Conservation (phyloP, 805 yeast genomes). For the Cyberlindnera saturnus region DNA sequence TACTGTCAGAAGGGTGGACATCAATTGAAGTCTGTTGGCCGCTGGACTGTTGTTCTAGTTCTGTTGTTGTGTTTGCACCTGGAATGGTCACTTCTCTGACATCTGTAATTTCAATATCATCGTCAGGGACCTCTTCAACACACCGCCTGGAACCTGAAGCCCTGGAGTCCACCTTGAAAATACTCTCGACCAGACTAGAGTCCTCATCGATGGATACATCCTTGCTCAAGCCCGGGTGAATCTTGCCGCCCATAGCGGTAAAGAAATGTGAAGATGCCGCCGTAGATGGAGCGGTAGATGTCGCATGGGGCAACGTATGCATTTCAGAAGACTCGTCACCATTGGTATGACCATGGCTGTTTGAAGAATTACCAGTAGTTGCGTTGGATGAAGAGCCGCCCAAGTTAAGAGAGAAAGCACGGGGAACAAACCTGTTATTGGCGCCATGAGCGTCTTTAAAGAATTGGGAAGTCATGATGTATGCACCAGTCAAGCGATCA, state of each 20-base stretch:
- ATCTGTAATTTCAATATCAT: constrained; percentile 37
- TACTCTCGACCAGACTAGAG: background rate
- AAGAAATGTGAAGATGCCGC: constrained; percentile 2
- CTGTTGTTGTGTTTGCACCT: background rate
- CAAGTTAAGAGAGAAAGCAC: constrained; percentile 17
- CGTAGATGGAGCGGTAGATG: constrained; percentile 11
- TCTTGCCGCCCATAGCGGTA: constrained; percentile 1
- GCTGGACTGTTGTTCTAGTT: background rate
- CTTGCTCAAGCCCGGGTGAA: background rate
- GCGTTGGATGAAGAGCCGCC: constrained; percentile 5
- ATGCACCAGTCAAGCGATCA: background rate
- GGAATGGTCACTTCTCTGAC: constrained; percentile 24
- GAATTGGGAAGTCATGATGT: constrained; percentile 19
- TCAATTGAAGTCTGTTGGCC: background rate
- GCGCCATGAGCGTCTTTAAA: constrained; percentile 21
- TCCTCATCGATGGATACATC: background rate
- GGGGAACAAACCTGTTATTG: constrained; percentile 19
- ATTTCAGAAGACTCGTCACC: constrained; percentile 3
- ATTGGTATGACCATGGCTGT: background rate
- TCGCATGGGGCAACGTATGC: constrained; percentile 2
- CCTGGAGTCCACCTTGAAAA: background rate
- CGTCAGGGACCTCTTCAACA: constrained; percentile 2
- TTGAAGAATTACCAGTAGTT: background rate
- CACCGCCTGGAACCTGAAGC: background rate
- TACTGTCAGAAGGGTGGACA: constrained; percentile 1